phyloP scores from a whole-genome alignment of 2,329 filamentous ascomycete genomes.

The Chaetomiaceae sp. region DNA sequence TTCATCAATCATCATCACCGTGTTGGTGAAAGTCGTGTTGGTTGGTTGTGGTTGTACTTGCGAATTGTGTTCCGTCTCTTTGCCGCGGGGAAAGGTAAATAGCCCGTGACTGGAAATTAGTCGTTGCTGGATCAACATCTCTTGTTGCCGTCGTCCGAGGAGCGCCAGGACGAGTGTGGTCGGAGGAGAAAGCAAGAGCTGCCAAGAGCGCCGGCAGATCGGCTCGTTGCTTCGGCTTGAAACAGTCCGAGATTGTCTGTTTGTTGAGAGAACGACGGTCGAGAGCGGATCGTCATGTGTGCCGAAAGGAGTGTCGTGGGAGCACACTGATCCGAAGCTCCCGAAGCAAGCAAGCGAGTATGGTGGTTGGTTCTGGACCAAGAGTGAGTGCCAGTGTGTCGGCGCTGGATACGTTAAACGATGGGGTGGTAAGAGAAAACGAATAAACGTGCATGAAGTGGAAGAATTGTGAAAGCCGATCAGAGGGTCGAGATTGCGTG shows the following conservation, averaged over 20 bases:
- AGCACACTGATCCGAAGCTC: background rate
- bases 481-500: background rate
- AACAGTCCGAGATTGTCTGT: background rate
- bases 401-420: constrained; percentile 16
- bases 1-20: constrained; percentile 4
- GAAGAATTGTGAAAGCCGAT: background rate
- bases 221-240: background rate
- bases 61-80: background rate
- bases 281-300: background rate
- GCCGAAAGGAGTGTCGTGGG: background rate
- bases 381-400: constrained; percentile 16
- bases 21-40: too few relatives aligned
- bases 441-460: background rate
- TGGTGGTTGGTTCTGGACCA: constrained; percentile 10
- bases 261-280: constrained; percentile 7
- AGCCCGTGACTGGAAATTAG: background rate
- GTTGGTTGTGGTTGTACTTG: background rate
- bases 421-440: constrained; percentile 5
- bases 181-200: constrained; percentile 4
- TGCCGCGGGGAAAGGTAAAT: background rate
- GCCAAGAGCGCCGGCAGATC: background rate
- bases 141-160: constrained; percentile 5
- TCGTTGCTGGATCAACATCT: constrained; percentile 1
- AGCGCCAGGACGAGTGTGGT: background rate
- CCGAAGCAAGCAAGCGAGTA: constrained; percentile 7